These are phyloP conservation scores for Luffa aegyptiaca DNA, from an alignment of 306 rosid genomes.

Conservation along the genomic window DNA sequence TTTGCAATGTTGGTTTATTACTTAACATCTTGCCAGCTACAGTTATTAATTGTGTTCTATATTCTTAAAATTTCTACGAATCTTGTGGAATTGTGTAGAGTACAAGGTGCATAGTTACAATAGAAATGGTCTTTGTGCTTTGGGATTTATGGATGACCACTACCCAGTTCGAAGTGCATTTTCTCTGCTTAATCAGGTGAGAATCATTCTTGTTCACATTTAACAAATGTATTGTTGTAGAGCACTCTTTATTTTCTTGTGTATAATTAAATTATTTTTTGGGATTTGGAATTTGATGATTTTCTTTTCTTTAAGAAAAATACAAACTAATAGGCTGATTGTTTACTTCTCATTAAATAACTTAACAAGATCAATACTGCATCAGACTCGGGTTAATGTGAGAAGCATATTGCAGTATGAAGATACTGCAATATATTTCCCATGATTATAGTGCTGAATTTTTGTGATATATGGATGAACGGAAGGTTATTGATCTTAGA, in stretches of 20 bases:
- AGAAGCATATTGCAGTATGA: neutral
- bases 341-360: neutral
- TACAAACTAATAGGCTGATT: neutral
- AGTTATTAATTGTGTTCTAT: neutral
- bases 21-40: neutral
- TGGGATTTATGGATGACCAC: conserved; percentile 99
- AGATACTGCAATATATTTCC: neutral
- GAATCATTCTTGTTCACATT: neutral
- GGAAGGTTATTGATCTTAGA: neutral
- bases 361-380: neutral
- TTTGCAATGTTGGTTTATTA: neutral
- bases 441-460: neutral
- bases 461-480: neutral
- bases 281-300: neutral
- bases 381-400: neutral
- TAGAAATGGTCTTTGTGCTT: conserved; percentile 86
- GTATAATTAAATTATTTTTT: neutral
- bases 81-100: conserved; percentile 25
- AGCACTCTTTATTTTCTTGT: neutral
- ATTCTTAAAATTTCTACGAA: neutral
- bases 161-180: conserved; percentile 91
- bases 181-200: conserved; percentile 84
- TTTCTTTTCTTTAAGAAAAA: neutral
- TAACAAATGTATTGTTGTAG: neutral
- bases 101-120: conserved; percentile 88